Percentiles rank a stretch among this genome's conserved stretches.
These are phyloP conservation scores for Austroboletus olivaceoglutinosus DNA, from an alignment of 1,284 basidiomycete species.

Conservation along the genomic window DNA sequence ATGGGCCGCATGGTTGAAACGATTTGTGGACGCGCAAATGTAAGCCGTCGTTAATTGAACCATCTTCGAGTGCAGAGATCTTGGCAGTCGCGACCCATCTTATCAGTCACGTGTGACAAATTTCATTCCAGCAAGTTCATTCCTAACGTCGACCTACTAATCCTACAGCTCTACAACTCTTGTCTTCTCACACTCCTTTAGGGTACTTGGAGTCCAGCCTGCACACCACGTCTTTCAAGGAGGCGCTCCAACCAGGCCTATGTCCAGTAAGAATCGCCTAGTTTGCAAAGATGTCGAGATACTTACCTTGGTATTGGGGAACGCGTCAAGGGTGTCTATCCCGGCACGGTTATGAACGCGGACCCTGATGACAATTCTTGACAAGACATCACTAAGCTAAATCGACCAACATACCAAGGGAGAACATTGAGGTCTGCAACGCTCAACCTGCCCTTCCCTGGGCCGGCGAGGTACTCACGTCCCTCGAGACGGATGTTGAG, in stretches of 20 bases:
- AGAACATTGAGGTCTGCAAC: constrained; percentile 43
- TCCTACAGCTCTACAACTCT: constrained; percentile 3
- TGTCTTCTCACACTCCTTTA: neutral
- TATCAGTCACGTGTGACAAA: constrained; percentile 7
- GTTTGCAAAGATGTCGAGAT: neutral
- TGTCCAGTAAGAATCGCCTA: neutral
- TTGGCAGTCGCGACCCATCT: neutral
- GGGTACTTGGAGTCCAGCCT: constrained; percentile 22
- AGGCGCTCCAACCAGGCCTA: constrained; percentile 35
- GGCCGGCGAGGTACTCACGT: constrained; percentile 51
- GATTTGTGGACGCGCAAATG: constrained; percentile 77
- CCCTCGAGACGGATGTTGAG: constrained; percentile 47
- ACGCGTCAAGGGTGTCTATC: constrained; percentile 38
- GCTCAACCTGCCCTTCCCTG: constrained; percentile 46
- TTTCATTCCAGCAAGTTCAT: too few relatives aligned
- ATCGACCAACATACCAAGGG: constrained; percentile 30
- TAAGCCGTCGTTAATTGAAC: constrained; percentile 47
- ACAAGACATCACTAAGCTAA: neutral
- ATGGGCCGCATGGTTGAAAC: constrained; percentile 66
- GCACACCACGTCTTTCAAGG: constrained; percentile 21
- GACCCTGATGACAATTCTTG: constrained; percentile 38
- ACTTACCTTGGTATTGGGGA: constrained; percentile 40
- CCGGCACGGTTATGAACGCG: constrained; percentile 35
- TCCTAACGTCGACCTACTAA: neutral
- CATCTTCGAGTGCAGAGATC: constrained; percentile 8